These are phyloP conservation scores for Rhizophagus sp. DNA, from an alignment of 192 early-diverging fungal species.

Conservation along the genomic window DNA sequence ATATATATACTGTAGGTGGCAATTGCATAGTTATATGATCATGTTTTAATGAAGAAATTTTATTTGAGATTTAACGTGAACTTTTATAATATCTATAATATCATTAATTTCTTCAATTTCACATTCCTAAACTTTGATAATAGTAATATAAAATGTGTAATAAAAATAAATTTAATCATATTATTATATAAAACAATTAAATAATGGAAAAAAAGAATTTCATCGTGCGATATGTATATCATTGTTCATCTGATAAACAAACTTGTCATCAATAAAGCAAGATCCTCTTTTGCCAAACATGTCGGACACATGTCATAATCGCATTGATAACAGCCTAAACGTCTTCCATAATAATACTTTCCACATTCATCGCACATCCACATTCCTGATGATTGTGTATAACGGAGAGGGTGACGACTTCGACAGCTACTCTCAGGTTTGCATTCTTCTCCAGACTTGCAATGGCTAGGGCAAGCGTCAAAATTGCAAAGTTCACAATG, in stretches of 20 bases:
- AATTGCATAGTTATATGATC: no score
- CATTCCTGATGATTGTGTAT: not conserved
- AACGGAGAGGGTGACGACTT: slow-evolving; percentile 5
- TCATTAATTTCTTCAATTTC: no score
- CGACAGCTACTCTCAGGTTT: not conserved
- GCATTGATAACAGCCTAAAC: slow-evolving; percentile 11
- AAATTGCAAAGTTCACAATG: slow-evolving; percentile 8
- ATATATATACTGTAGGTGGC: no score
- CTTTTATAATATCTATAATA: no score
- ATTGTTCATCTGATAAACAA: slow-evolving; percentile 4
- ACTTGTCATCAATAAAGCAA: slow-evolving; percentile 12
- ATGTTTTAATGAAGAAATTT: no score
- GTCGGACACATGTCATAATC: slow-evolving; percentile 26
- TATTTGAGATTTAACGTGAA: no score
- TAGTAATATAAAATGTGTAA: no score
- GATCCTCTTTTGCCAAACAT: slow-evolving; percentile 14
- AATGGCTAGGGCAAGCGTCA: slow-evolving; percentile 21
- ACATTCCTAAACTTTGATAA: no score
- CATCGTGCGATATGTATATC: no score
- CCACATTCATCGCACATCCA: slow-evolving; percentile 15
- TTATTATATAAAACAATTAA: no score
- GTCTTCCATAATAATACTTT: not conserved
- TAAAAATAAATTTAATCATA: no score
- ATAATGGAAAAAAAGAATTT: no score
- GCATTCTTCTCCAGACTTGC: not conserved